phyloP scores from a whole-genome alignment of 140 eudicot species.

The Anethum foeniculum region DNA sequence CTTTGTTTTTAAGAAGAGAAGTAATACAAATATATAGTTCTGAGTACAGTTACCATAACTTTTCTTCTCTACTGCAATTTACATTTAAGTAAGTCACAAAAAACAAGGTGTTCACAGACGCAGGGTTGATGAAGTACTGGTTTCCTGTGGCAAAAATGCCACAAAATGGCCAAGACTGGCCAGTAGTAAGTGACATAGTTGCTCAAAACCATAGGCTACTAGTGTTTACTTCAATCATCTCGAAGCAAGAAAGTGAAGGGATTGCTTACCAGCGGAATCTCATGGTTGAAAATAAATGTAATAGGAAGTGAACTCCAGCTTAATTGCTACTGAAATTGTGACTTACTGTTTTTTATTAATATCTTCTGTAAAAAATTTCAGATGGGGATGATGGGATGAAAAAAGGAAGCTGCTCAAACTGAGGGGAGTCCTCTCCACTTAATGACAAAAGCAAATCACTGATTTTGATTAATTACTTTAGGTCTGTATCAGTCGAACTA shows the following conservation, averaged over 20 bases:
- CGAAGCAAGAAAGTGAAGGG: conserved; percentile 75
- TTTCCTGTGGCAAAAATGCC: conserved; percentile 79
- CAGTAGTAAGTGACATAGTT: conserved; percentile 78
- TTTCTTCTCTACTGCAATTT: too few relatives aligned
- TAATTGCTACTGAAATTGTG: not conserved
- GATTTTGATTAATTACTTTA: conserved; percentile 66
- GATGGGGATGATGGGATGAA: conserved; percentile 90
- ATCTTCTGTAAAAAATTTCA: conserved; percentile 14
- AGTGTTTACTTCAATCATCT: conserved; percentile 59
- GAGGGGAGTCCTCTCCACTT: conserved; percentile 63
- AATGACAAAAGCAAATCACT: conserved; percentile 66
- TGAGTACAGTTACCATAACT: not conserved
- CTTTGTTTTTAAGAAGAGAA: not conserved
- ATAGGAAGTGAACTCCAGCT: not conserved
- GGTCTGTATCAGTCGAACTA: conserved; percentile 42
- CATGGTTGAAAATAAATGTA: conserved; percentile 92
- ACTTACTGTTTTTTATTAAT: too few relatives aligned
- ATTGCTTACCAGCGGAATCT: conserved; percentile 91
- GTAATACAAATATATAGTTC: not conserved
- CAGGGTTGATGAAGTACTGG: conserved; percentile 84
- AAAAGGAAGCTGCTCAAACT: conserved; percentile 56
- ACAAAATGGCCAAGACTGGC: conserved; percentile 81
- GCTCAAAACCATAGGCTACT: conserved; percentile 62
- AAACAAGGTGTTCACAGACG: conserved; percentile 54
- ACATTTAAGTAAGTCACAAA: too few relatives aligned